phyloP scores from a whole-genome alignment of 2,329 filamentous ascomycete genomes.

The Dendryphion nanum region DNA sequence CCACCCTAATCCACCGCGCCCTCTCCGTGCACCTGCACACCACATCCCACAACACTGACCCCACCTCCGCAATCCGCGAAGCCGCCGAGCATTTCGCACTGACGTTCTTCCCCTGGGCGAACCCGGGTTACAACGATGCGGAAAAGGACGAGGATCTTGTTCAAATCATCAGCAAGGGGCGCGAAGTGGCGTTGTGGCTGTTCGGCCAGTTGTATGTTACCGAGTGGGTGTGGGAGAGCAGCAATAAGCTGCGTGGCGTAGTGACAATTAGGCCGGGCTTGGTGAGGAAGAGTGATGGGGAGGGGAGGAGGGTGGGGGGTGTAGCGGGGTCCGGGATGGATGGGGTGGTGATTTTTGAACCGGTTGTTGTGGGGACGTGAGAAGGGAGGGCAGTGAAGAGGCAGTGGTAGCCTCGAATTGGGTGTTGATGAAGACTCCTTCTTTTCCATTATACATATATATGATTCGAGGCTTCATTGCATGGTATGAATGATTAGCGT shows the following conservation, averaged over 20 bases:
- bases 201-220: slow-evolving; percentile 24
- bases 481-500: too few species aligned
- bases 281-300: slow-evolving; percentile 8
- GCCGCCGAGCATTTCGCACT: slow-evolving; percentile 35
- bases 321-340: neutral
- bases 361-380: too few species aligned
- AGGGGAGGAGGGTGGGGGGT: neutral
- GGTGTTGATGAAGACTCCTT: too few species aligned
- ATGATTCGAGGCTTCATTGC: too few species aligned
- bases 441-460: too few species aligned
- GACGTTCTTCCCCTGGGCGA: slow-evolving; percentile 36
- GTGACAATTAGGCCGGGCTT: slow-evolving; percentile 25
- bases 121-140: slow-evolving; percentile 23
- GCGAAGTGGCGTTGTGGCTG: slow-evolving; percentile 29
- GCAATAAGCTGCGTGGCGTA: slow-evolving; percentile 19
- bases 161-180: slow-evolving; percentile 20
- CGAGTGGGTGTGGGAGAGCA: slow-evolving; percentile 26
- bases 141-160: slow-evolving; percentile 30
- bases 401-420: too few species aligned
- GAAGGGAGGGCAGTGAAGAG: too few species aligned
- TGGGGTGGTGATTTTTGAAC: too few species aligned
- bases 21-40: slow-evolving; percentile 26
- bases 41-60: slow-evolving; percentile 3
- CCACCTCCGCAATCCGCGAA: slow-evolving; percentile 24
- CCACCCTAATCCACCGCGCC: slow-evolving; percentile 24